Evolutionary conservation across 1,284 basidiomycete genomes (phyloP), one percentile per base, ranked within the genome.

Genomic region (Ustilago bromivora): DNA sequence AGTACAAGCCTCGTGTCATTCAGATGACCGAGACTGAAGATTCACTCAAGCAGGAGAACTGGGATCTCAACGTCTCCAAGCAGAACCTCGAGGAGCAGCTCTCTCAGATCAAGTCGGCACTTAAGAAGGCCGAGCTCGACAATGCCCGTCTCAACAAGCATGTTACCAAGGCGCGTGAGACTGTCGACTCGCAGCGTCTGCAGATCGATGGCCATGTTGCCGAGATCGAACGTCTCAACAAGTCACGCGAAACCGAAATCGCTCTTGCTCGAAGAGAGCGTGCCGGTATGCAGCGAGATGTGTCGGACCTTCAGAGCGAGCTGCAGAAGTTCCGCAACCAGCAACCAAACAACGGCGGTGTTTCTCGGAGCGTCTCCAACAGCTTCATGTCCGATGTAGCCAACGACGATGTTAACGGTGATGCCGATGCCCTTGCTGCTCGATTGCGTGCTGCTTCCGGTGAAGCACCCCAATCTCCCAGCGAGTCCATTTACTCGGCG

Each of bases 1-100:
- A 71, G 59, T 82, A 76, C 76, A 82, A 80, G 75, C 80, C 80
- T 15, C 73, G 71, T 12, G 80, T 80, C 59, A 63, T 82, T 52
- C 72, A 75, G 63, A 72, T 82, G 71, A 80, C 79, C 57, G 76
- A 81, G 58, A 70, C 72, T 47, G 79, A 81, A 49, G 79, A 89
- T 59, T 94, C 94, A 70, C 96, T 92, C 90, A 96, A 95, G 88
- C 95, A 98, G 87, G 95, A 96, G 88, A 98, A 97, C 86, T 98
- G 96, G 96, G 96, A 98, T 85, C 92, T 98, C 75, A 95, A 98
- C 88, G 94, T 98, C 55, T 90, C 90, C 28, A 89, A 95, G 35
- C 96, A 99, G 86, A 95, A 98, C 75, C 89, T 96, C 31, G 91
- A 92, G 47, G 88, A 91, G 0, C 90, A 93, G 78, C 89, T 93